Conservation (phyloP, 1,139 yeast species). For the Blastobotrys buckinghamii region DNA sequence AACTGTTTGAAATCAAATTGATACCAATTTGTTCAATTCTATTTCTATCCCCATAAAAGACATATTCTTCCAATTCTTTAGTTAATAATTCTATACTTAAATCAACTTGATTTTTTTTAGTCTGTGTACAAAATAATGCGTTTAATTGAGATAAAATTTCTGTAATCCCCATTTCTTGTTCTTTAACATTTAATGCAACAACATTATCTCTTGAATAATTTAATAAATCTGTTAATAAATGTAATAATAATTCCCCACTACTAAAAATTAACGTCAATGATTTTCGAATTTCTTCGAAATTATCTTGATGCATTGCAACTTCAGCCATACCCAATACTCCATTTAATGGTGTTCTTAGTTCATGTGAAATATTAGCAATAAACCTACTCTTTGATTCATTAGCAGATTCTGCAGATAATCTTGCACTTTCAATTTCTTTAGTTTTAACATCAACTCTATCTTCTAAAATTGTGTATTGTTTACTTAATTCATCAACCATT, state of each 20-base stretch:
- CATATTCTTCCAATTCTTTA: constrained; percentile 35
- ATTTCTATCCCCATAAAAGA: constrained; percentile 84
- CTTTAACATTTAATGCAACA: constrained; percentile 72
- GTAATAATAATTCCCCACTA: constrained; percentile 79
- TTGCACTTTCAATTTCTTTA: constrained; percentile 62
- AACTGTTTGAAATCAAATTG: constrained; percentile 83
- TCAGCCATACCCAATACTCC: constrained; percentile 94
- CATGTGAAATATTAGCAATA: constrained; percentile 91
- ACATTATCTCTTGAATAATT: constrained; percentile 69
- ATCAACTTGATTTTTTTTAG: constrained; percentile 66
- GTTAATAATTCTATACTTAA: constrained; percentile 41
- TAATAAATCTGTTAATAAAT: constrained; percentile 76
- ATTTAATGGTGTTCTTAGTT: constrained; percentile 82
- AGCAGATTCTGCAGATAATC: constrained; percentile 49
- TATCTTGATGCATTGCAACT: constrained; percentile 81
- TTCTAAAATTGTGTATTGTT: constrained; percentile 79
- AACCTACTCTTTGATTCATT: constrained; percentile 91
- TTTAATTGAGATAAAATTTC: constrained; percentile 79
- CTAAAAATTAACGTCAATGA: constrained; percentile 71
- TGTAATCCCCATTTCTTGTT: constrained; percentile 62
- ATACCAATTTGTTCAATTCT: constrained; percentile 87
- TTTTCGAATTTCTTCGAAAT: constrained; percentile 61
- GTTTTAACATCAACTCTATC: constrained; percentile 84
- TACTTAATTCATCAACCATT: constrained; percentile 85
- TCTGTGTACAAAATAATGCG: constrained; percentile 82